These are phyloP conservation scores for Clarireedia hainanense DNA, from an alignment of 2,329 filamentous ascomycete species.

Conservation along the genomic window DNA sequence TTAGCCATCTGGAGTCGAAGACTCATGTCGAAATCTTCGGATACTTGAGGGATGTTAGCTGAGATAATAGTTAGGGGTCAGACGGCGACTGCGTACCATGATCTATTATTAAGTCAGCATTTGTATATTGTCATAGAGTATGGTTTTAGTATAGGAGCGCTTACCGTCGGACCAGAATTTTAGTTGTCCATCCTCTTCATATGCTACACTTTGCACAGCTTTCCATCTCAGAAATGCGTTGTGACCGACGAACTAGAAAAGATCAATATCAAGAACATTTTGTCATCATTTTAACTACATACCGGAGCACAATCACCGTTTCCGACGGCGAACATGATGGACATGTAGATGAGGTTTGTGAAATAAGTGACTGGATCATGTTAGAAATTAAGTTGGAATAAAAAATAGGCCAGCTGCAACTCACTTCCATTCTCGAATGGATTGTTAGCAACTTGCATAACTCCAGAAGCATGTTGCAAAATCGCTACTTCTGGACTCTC, in stretches of 20 bases:
- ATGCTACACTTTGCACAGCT: conserved; percentile 51
- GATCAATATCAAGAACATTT: background rate
- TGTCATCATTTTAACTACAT: background rate
- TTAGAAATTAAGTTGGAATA: too few relatives aligned
- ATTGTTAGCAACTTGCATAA: conserved; percentile 67
- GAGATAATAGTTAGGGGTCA: background rate
- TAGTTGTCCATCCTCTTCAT: conserved; percentile 41
- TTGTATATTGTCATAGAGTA: background rate
- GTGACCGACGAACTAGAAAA: conserved; percentile 57
- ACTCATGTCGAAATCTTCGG: conserved; percentile 71
- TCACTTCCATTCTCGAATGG: conserved; percentile 62
- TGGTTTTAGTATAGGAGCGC: background rate
- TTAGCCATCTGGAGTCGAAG: conserved; percentile 62
- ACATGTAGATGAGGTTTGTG: conserved; percentile 69
- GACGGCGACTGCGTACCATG: conserved; percentile 17
- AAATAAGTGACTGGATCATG: conserved; percentile 57
- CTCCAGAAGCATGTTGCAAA: conserved; percentile 63
- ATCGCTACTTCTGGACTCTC: conserved; percentile 62
- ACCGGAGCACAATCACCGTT: conserved; percentile 51
- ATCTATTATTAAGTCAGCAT: background rate
- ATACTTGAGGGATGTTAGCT: conserved; percentile 38
- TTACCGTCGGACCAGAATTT: conserved; percentile 31
- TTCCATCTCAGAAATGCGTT: conserved; percentile 69
- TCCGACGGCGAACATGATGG: conserved; percentile 62
- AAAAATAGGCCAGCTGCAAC: background rate